Evolutionary conservation across 1,284 basidiomycete species (phyloP).

Genomic region (Vanrija humicola): DNA sequence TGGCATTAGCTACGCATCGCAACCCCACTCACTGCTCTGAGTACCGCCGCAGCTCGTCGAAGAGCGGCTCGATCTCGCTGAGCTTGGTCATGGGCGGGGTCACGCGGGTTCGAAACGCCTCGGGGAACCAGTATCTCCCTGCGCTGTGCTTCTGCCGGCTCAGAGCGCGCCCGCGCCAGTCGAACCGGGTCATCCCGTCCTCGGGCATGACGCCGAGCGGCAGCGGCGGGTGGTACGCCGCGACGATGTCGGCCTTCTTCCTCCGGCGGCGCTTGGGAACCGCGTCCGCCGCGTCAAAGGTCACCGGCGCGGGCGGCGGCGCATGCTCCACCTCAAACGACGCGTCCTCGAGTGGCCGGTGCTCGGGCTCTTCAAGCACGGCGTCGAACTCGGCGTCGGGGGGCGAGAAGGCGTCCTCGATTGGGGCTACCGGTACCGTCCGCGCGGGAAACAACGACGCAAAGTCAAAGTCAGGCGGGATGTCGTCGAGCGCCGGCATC

Average conservation of each 20-base stretch:
- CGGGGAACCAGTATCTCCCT: constrained; percentile 24
- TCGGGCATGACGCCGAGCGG: constrained; percentile 21
- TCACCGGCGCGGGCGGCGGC: neutral
- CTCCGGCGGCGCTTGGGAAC: constrained; percentile 9
- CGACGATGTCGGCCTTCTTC: neutral
- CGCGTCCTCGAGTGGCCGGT: neutral
- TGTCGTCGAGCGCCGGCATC: too few relatives aligned
- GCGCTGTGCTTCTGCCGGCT: neutral
- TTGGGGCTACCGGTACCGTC: too few relatives aligned
- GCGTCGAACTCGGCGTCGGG: neutral
- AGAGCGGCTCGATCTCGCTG: constrained; percentile 47
- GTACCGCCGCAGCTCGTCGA: constrained; percentile 51
- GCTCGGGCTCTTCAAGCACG: neutral
- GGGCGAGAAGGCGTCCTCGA: neutral
- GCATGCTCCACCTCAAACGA: neutral
- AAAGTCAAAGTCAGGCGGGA: too few relatives aligned
- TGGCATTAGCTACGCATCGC: constrained; percentile 36
- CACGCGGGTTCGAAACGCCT: constrained; percentile 29
- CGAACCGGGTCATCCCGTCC: constrained; percentile 33
- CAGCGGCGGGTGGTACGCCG: constrained; percentile 4
- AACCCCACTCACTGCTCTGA: constrained; percentile 25
- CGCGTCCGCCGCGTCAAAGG: constrained; percentile 9
- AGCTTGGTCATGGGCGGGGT: constrained; percentile 45
- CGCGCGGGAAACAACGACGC: too few relatives aligned
- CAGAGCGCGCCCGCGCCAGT: constrained; percentile 30